Conservation (phyloP, 345 rosid species). For the Orychophragmus violaceus region DNA sequence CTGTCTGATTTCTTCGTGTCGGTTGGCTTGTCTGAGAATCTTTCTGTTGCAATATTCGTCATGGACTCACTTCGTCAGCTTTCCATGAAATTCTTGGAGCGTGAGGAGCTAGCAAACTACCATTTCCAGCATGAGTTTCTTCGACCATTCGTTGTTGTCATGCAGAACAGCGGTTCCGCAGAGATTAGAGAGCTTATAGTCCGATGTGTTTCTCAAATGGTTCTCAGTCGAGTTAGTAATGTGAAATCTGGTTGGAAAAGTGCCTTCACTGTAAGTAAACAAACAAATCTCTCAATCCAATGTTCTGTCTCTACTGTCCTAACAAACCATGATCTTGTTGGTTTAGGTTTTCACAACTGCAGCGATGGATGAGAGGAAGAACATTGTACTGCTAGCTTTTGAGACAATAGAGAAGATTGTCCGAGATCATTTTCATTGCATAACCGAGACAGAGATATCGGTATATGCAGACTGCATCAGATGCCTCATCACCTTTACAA, state of each 20-base stretch:
- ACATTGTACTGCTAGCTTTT: slow-evolving; percentile 76
- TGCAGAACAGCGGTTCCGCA: slow-evolving; percentile 78
- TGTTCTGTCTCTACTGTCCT: not conserved
- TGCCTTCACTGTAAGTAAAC: slow-evolving; percentile 66
- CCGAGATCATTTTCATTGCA: slow-evolving; percentile 78
- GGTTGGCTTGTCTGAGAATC: slow-evolving; percentile 92
- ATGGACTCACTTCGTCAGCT: slow-evolving; percentile 99
- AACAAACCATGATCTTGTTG: slow-evolving; percentile 14
- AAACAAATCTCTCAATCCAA: not conserved
- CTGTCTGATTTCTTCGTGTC: slow-evolving; percentile 92
- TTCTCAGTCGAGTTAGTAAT: slow-evolving; percentile 76
- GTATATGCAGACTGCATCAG: slow-evolving; percentile 81
- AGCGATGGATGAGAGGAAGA: slow-evolving; percentile 83
- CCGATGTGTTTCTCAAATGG: slow-evolving; percentile 97
- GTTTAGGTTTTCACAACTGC: slow-evolving; percentile 73
- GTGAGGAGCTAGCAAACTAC: slow-evolving; percentile 94
- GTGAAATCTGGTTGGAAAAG: slow-evolving; percentile 99
- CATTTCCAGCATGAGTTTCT: slow-evolving; percentile 95
- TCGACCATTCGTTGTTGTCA: slow-evolving; percentile 83
- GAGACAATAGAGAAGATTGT: slow-evolving; percentile 94
- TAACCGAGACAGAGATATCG: slow-evolving; percentile 81
- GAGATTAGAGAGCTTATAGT: slow-evolving; percentile 89
- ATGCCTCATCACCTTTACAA: slow-evolving; percentile 87
- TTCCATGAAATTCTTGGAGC: slow-evolving; percentile 94
- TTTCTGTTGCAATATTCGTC: slow-evolving; percentile 93